Base-by-base conservation (phyloP, 2,329 filamentous ascomycete genomes). In the Colletotrichum tropicicola region DNA sequence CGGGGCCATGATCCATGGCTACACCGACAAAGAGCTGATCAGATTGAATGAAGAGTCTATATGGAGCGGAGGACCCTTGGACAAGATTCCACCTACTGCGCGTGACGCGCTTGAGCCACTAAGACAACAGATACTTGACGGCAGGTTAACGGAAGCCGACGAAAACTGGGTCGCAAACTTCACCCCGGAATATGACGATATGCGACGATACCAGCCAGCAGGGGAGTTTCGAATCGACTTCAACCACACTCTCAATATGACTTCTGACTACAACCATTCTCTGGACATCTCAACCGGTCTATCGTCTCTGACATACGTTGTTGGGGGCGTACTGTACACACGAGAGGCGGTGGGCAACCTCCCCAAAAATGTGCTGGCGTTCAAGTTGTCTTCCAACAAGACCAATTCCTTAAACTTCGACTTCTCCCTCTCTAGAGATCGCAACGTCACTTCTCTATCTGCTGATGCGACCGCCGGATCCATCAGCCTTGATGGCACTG, bases 1-100 rank as follows among this genome's bases (percentile, higher is more conserved):
- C 1, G 69, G 70, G 10, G 68, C 66, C 44, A 80, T 81, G 77
- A 69, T 82, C 17, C 77, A 79, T 65, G 80, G 80, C 13, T 59
- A 59, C 13, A 45, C 56, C 8, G 57, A 56, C 32, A 62, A 72
- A 2, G 81, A 83, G 65, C 68, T 75, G 21, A 72, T 82, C 12
- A 73, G 74, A 23, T 70, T 83, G 19, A 83, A 82, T 53, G 80
- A 83, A 67, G 79, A 83, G 60, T 80, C 79, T 3, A 73, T 80
- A n/a, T 81, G 78, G 79, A 79, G 75, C 64, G 79, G 79, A 39
- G 75, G 74, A 3, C 72, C 73, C 3, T 76, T 79, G 62, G 66
- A 78, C 51, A 78, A 79, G 21, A 74, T 76, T n/a, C 77, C 77
- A n/a, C 70, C 72, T 41, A 71, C 72, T 35, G 74, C 76, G 6